Conservation (phyloP, 495 filamentous ascomycete genomes). For the Penicillium canescens region DNA sequence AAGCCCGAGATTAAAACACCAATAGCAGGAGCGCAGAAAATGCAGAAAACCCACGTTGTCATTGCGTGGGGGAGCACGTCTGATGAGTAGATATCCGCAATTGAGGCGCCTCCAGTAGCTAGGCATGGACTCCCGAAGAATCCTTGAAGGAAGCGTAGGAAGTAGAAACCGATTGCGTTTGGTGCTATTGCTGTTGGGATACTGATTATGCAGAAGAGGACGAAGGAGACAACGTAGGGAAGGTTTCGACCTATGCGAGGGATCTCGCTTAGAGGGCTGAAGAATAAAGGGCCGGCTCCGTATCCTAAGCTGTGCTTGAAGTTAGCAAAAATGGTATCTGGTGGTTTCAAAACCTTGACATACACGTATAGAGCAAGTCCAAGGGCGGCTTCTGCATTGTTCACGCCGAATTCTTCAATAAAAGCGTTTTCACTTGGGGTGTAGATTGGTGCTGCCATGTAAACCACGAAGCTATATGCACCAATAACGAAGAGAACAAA, state of each 20-base stretch:
- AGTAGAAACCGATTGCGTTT: constrained; percentile 9
- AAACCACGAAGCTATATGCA: constrained; percentile 25
- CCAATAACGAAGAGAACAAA: constrained; percentile 35
- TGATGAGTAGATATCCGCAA: constrained; percentile 23
- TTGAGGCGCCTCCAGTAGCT: constrained; percentile 37
- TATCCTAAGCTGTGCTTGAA: constrained; percentile 26
- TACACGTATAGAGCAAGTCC: constrained; percentile 53
- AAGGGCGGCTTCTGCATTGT: constrained; percentile 42
- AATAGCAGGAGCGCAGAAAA: constrained; percentile 38
- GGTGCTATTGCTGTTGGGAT: constrained; percentile 37
- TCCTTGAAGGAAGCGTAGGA: constrained; percentile 53
- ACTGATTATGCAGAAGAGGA: constrained; percentile 47
- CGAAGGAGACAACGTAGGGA: constrained; percentile 48
- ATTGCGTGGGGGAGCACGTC: constrained; percentile 10
- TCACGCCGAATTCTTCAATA: constrained; percentile 44
- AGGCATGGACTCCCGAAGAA: constrained; percentile 53
- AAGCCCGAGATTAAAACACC: constrained; percentile 41
- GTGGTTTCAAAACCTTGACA: constrained; percentile 14
- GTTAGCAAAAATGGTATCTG: background rate
- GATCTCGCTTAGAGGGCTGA: constrained; percentile 49
- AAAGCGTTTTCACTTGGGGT: constrained; percentile 23
- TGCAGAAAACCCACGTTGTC: constrained; percentile 28
- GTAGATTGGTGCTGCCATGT: constrained; percentile 24
- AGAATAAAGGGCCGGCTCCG: constrained; percentile 48
- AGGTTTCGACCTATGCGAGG: constrained; percentile 48